phyloP scores from a whole-genome alignment of 139 green algal genomes.

The Chlamydomonas incerta region DNA sequence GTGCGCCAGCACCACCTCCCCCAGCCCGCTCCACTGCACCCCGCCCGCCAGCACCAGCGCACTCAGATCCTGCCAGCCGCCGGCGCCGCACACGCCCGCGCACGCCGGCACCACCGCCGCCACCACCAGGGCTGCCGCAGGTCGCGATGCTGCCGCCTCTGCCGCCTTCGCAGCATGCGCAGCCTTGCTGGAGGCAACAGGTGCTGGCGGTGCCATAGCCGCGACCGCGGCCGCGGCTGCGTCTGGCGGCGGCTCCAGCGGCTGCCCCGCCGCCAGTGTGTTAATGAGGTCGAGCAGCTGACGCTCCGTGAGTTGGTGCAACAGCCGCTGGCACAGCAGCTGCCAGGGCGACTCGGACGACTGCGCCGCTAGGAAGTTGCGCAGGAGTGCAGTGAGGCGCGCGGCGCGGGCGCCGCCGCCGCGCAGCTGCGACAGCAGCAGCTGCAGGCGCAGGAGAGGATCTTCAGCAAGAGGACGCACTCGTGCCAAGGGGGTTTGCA shows the following conservation, averaged over 20 bases:
- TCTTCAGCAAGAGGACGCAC: not conserved
- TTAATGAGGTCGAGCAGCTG: conserved; percentile 31
- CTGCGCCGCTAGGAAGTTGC: conserved; percentile 3
- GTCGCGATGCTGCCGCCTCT: not conserved
- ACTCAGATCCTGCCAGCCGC: conserved; percentile 17
- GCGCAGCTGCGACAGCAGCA: conserved; percentile 1
- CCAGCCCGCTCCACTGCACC: not conserved
- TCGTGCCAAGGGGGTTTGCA: no score
- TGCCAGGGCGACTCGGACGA: not conserved
- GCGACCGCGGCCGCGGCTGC: no score
- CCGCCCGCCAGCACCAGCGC: conserved; percentile 12
- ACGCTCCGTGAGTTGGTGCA: conserved; percentile 4
- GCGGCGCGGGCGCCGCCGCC: not conserved
- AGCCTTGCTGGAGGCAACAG: not conserved
- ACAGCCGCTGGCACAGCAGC: conserved; percentile 32
- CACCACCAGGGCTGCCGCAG: not conserved
- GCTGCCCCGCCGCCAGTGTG: conserved; percentile 5
- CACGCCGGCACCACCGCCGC: not conserved
- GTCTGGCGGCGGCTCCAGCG: conserved; percentile 2
- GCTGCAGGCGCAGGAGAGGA: not conserved
- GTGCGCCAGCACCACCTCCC: conserved; percentile 18
- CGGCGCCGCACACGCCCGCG: not conserved
- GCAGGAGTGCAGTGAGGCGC: conserved; percentile 4
- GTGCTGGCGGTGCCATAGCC: not conserved
- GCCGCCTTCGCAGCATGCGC: no score